These are phyloP conservation scores for Diaporthe destruens DNA, from an alignment of 2,329 filamentous ascomycete genomes.

Conservation along the genomic window DNA sequence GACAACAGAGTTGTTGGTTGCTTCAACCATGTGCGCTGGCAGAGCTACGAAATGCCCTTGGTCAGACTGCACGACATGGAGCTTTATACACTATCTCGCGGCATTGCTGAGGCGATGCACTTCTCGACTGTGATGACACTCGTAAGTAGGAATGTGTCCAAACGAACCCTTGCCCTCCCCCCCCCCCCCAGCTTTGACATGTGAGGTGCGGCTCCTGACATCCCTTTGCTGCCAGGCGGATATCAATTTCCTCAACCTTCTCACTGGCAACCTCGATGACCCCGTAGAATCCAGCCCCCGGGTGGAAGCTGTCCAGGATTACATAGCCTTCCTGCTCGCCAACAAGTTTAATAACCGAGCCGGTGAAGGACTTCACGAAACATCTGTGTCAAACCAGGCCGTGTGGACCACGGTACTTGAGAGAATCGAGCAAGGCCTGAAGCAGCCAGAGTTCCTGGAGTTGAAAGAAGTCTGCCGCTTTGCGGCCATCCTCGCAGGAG, in stretches of 20 bases:
- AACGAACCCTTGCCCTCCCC: neutral
- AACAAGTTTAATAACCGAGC: slow-evolving; percentile 38
- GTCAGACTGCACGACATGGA: slow-evolving; percentile 2
- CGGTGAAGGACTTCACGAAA: neutral
- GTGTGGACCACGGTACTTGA: slow-evolving; percentile 22
- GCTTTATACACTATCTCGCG: slow-evolving; percentile 32
- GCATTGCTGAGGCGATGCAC: slow-evolving; percentile 35
- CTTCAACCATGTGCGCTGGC: slow-evolving; percentile 15
- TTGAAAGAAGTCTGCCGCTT: slow-evolving; percentile 31
- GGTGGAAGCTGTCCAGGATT: slow-evolving; percentile 27
- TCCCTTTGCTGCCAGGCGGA: neutral
- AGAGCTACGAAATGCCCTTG: neutral
- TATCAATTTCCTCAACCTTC: slow-evolving; percentile 23
- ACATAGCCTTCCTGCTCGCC: slow-evolving; percentile 36
- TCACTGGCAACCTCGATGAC: slow-evolving; percentile 2
- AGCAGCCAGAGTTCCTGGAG: slow-evolving; percentile 13
- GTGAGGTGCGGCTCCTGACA: slow-evolving; percentile 9
- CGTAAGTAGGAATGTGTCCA: slow-evolving; percentile 25
- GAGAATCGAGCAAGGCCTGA: slow-evolving; percentile 33
- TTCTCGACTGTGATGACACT: slow-evolving; percentile 6
- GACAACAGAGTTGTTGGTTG: slow-evolving; percentile 34
- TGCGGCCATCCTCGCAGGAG: slow-evolving; percentile 34
- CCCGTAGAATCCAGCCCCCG: neutral
- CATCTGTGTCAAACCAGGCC: neutral
- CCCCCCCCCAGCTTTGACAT: neutral